Percentiles rank a stretch among this genome's conserved stretches.
Conservation (phyloP, 768 basidiomycete species). For the Suillus plorans region DNA sequence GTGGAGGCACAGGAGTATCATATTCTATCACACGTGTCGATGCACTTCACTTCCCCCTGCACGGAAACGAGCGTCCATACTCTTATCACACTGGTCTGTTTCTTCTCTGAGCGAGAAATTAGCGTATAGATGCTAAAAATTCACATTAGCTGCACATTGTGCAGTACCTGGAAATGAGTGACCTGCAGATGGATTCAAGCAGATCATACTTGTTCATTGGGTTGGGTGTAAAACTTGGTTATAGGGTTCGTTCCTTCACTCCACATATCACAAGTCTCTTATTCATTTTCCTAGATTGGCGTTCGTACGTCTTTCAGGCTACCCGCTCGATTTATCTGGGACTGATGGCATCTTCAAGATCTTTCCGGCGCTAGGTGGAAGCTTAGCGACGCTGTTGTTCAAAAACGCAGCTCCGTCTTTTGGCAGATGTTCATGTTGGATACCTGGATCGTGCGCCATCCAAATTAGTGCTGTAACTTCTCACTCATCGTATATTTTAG, state of each 20-base stretch:
- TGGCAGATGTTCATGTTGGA: constrained; percentile 71
- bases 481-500: constrained; percentile 34
- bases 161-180: constrained; percentile 56
- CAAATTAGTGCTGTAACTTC: neutral
- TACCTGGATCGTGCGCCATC: constrained; percentile 51
- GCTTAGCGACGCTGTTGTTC: constrained; percentile 42
- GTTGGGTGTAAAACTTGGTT: constrained; percentile 54
- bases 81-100: constrained; percentile 56
- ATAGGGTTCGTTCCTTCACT: constrained; percentile 47
- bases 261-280: neutral
- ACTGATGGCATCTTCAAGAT: constrained; percentile 37
- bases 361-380: constrained; percentile 62
- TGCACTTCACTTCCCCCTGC: constrained; percentile 46
- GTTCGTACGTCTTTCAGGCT: constrained; percentile 41
- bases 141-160: constrained; percentile 37
- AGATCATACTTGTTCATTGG: constrained; percentile 59
- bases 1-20: constrained; percentile 63
- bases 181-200: constrained; percentile 47
- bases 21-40: constrained; percentile 52
- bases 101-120: constrained; percentile 16
- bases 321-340: neutral
- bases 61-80: constrained; percentile 52
- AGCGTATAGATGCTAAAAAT: neutral
- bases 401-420: constrained; percentile 56
- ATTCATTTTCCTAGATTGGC: constrained; percentile 42